These are phyloP conservation scores for Quercus mongolica DNA, from an alignment of 306 rosid genomes.

Conservation along the genomic window DNA sequence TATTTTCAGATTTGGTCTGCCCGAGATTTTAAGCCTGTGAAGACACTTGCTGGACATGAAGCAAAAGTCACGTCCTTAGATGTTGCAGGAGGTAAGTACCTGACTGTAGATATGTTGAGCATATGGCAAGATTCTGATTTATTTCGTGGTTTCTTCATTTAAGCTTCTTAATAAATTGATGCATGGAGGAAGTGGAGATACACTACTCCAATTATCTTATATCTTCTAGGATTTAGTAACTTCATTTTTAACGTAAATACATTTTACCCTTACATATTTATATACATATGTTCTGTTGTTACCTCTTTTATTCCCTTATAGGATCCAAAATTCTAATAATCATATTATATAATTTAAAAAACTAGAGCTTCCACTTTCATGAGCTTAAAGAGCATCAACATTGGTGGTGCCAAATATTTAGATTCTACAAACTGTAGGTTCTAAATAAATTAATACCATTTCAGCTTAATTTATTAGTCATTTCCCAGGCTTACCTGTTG, in stretches of 20 bases:
- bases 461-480: background rate
- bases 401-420: background rate
- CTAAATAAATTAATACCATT: background rate
- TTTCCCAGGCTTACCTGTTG: no score
- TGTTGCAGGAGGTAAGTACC: slow-evolving; percentile 63
- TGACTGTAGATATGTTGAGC: background rate
- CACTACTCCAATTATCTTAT: background rate
- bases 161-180: no score
- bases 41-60: slow-evolving; percentile 90
- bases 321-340: background rate
- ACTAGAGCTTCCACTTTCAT: background rate
- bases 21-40: slow-evolving; percentile 91
- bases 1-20: slow-evolving; percentile 82
- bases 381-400: background rate
- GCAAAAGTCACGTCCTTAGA: slow-evolving; percentile 83
- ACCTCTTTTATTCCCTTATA: background rate
- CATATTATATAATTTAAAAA: background rate
- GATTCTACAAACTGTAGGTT: background rate
- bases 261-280: background rate
- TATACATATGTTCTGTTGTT: background rate
- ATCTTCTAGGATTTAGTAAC: background rate
- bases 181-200: background rate
- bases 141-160: background rate
- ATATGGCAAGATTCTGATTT: background rate
- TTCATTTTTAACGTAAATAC: background rate